Conservation (phyloP, 306 rosid species). For the Crataegus laevigata region DNA sequence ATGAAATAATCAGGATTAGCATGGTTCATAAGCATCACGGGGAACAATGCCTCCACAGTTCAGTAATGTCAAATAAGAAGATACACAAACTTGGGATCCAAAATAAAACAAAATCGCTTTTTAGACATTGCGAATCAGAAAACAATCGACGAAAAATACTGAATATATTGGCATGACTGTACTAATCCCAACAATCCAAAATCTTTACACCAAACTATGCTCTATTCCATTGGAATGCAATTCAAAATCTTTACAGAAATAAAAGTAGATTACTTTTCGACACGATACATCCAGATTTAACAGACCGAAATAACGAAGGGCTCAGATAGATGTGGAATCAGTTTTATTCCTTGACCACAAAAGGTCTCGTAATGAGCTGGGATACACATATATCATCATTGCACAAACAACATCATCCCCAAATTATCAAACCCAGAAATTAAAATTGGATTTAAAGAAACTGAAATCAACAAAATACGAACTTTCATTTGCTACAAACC, state of each 20-base stretch:
- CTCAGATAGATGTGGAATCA: conserved; percentile 30
- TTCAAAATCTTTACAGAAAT: not conserved
- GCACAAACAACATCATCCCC: not conserved
- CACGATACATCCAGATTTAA: not conserved
- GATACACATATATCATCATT: conserved; percentile 38
- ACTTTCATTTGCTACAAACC: not conserved
- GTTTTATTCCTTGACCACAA: conserved; percentile 34
- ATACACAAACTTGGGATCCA: not conserved
- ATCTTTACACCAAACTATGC: not conserved
- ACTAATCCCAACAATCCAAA: no score
- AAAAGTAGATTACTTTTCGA: not conserved
- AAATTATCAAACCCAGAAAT: not conserved
- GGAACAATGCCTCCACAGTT: conserved; percentile 3
- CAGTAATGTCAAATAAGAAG: not conserved
- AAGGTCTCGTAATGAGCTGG: conserved; percentile 50
- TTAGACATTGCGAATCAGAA: not conserved
- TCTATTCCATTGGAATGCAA: not conserved
- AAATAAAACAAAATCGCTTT: not conserved
- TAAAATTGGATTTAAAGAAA: not conserved
- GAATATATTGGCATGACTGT: no score
- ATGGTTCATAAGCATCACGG: conserved; percentile 36
- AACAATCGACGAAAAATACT: not conserved
- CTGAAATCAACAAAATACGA: not conserved
- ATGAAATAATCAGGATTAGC: conserved; percentile 52
- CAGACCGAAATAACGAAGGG: not conserved